These are phyloP conservation scores for Carnegiea gigantea DNA, from an alignment of 179 eudicot genomes.

Conservation along the genomic window DNA sequence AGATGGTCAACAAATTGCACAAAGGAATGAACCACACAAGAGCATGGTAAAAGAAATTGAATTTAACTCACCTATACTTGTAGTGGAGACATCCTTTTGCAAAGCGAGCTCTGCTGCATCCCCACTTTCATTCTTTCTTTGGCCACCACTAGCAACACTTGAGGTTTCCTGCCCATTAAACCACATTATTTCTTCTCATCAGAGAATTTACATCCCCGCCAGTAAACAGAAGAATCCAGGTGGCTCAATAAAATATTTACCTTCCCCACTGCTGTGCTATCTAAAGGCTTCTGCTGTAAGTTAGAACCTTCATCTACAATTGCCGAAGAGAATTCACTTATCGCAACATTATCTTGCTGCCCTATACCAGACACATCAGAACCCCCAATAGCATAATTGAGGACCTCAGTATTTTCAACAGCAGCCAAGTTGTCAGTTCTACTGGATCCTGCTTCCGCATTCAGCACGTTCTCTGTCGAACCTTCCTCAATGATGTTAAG, in stretches of 20 bases:
- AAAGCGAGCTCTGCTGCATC: constrained; percentile 22
- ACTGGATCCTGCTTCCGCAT: constrained; percentile 29
- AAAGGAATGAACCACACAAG: neutral
- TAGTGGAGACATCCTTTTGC: constrained; percentile 21
- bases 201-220: neutral
- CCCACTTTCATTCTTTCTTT: constrained; percentile 22
- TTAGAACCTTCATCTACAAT: constrained; percentile 19
- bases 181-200: constrained; percentile 10
- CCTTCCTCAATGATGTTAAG: constrained; percentile 23
- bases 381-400: constrained; percentile 10
- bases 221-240: neutral
- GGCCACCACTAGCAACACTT: constrained; percentile 27
- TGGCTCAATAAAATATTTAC: constrained; percentile 21
- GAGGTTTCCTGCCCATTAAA: constrained; percentile 29
- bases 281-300: constrained; percentile 25
- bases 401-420: constrained; percentile 26
- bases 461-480: constrained; percentile 23
- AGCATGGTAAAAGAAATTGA: neutral
- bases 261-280: constrained; percentile 16
- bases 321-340: constrained; percentile 20
- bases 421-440: constrained; percentile 22
- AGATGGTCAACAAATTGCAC: neutral
- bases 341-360: constrained; percentile 25
- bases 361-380: constrained; percentile 25
- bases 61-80: constrained; percentile 35